Conservation (phyloP, 2,329 filamentous ascomycete genomes). For the Fusarium sublunatum region DNA sequence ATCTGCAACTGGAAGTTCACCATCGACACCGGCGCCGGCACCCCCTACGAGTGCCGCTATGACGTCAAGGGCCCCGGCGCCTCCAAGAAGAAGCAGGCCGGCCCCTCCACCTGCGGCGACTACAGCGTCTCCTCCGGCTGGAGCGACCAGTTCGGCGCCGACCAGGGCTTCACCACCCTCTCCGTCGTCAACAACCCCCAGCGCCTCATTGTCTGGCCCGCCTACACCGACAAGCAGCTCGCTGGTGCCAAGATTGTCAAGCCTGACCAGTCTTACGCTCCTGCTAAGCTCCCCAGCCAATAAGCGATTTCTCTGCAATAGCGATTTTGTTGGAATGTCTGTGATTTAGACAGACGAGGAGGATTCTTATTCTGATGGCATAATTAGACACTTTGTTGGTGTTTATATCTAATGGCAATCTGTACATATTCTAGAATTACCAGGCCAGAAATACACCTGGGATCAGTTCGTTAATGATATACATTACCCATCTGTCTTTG, state of each 20-base stretch:
- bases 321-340: neutral
- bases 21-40: slow-evolving; percentile 58
- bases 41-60: slow-evolving; percentile 45
- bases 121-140: slow-evolving; percentile 66
- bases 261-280: slow-evolving; percentile 61
- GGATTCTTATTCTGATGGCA: slow-evolving; percentile 1
- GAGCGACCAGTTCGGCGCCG: slow-evolving; percentile 65
- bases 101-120: slow-evolving; percentile 58
- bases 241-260: slow-evolving; percentile 57
- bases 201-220: slow-evolving; percentile 62
- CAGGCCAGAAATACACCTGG: too few species aligned
- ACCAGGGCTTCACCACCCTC: slow-evolving; percentile 65
- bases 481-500: too few species aligned
- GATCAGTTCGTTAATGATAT: too few species aligned
- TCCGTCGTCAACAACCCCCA: slow-evolving; percentile 58
- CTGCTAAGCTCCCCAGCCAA: slow-evolving; percentile 43
- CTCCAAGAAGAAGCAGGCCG: slow-evolving; percentile 52
- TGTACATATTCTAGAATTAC: slow-evolving; percentile 8
- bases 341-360: neutral
- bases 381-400: slow-evolving; percentile 6
- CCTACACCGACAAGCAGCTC: slow-evolving; percentile 65
- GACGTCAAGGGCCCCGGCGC: slow-evolving; percentile 50
- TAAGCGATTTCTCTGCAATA: slow-evolving; percentile 10
- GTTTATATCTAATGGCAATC: slow-evolving; percentile 5
- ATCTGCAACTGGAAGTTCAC: slow-evolving; percentile 58